Percentiles rank a stretch among this genome's conserved stretches.
phyloP scores from a whole-genome alignment of 768 basidiomycete species.

The Arthromyces matolae region DNA sequence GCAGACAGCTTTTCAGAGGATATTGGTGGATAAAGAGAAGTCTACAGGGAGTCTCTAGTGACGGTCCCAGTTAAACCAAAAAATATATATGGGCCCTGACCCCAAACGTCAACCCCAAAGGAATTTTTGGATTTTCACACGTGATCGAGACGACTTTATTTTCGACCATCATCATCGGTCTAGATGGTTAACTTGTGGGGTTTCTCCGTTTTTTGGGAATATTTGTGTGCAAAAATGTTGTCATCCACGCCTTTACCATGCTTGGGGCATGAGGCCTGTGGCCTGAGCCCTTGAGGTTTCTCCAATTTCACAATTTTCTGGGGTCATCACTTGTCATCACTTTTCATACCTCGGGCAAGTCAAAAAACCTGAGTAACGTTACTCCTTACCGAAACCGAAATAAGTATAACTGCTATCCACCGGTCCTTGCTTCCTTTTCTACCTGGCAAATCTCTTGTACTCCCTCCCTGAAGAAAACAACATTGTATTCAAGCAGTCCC shows the following conservation, averaged over 20 bases:
- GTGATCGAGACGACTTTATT: conserved; percentile 27
- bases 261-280: neutral
- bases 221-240: neutral
- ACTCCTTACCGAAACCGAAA: neutral
- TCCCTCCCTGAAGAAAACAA: conserved; percentile 80
- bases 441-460: conserved; percentile 79
- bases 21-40: conserved; percentile 15
- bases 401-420: conserved; percentile 19
- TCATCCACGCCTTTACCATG: conserved; percentile 1
- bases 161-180: neutral
- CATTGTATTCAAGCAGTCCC: conserved; percentile 82
- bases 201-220: too few relatives aligned
- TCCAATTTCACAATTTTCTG: conserved; percentile 3
- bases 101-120: conserved; percentile 45
- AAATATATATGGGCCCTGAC: conserved; percentile 38
- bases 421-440: conserved; percentile 55
- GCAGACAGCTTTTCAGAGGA: conserved; percentile 19
- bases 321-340: conserved; percentile 9
- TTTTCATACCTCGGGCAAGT: conserved; percentile 6
- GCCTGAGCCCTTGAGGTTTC: neutral
- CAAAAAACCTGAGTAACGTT: conserved; percentile 5
- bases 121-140: conserved; percentile 33
- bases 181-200: too few relatives aligned
- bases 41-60: conserved; percentile 21
- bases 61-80: conserved; percentile 23